phyloP scores from a whole-genome alignment of 371 early-diverging fungal genomes.

The Mucor velutinosus region DNA sequence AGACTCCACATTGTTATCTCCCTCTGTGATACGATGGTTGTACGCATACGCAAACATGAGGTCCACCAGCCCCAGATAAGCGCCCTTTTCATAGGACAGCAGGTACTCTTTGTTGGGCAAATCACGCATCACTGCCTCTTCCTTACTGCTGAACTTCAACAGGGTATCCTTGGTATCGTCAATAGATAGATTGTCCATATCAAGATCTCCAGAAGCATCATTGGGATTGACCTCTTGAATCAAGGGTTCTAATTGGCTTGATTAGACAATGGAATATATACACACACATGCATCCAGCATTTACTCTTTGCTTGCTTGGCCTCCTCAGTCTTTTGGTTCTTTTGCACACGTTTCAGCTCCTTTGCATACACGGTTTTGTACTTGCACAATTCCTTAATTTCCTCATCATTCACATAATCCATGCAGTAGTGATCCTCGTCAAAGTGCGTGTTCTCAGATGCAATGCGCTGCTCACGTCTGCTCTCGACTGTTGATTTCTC shows the following conservation, averaged over 20 bases:
- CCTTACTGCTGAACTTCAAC: conserved; percentile 68
- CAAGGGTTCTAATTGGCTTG: conserved; percentile 24
- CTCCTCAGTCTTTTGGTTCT: conserved; percentile 26
- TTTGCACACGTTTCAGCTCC: conserved; percentile 58
- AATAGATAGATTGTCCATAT: conserved; percentile 30
- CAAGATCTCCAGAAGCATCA: conserved; percentile 10
- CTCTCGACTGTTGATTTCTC: conserved; percentile 71
- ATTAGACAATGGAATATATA: not conserved
- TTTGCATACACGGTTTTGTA: conserved; percentile 75
- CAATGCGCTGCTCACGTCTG: conserved; percentile 64
- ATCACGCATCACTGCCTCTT: conserved; percentile 71
- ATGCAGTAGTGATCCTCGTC: conserved; percentile 90
- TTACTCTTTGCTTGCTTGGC: not conserved
- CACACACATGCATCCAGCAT: too few relatives aligned
- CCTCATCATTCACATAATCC: conserved; percentile 73
- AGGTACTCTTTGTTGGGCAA: conserved; percentile 82
- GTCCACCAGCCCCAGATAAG: conserved; percentile 90
- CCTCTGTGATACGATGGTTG: conserved; percentile 82
- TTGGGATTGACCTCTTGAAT: conserved; percentile 37
- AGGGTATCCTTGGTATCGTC: conserved; percentile 28
- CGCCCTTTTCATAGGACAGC: conserved; percentile 59
- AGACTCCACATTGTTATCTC: conserved; percentile 88
- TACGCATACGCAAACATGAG: conserved; percentile 90
- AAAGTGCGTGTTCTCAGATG: conserved; percentile 79
- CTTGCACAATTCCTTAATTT: conserved; percentile 70